Evolutionary conservation across 768 basidiomycete genomes (phyloP).

Genomic region (Porphyrellus cyaneotinctus): DNA sequence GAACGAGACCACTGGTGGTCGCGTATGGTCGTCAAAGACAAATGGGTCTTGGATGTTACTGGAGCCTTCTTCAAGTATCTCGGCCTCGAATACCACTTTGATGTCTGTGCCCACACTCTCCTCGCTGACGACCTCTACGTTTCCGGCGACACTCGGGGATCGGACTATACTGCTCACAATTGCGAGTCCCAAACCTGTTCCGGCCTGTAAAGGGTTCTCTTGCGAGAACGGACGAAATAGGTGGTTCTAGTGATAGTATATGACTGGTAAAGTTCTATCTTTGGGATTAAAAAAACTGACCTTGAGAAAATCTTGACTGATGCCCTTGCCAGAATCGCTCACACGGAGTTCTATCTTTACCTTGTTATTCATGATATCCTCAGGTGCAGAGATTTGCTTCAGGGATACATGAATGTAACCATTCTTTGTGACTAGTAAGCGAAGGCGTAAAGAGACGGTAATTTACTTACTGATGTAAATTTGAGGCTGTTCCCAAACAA

Average conservation of each 20-base stretch:
- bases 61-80: conserved; percentile 42
- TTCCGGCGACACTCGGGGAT: conserved; percentile 81
- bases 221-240: conserved; percentile 97
- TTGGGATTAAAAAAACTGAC: conserved; percentile 34
- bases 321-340: conserved; percentile 91
- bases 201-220: conserved; percentile 90
- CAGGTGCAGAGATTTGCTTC: conserved; percentile 60
- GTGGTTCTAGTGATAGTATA: conserved; percentile 57
- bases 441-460: background rate
- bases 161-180: conserved; percentile 92
- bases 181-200: conserved; percentile 90
- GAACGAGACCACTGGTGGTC: conserved; percentile 57
- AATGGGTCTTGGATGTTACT: conserved; percentile 45
- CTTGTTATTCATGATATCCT: conserved; percentile 51
- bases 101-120: conserved; percentile 91
- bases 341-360: conserved; percentile 82
- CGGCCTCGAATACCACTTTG: conserved; percentile 77
- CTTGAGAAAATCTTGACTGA: conserved; percentile 90
- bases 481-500: conserved; percentile 92
- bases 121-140: conserved; percentile 91
- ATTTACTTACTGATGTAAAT: conserved; percentile 68
- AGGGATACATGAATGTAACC: conserved; percentile 86
- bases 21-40: conserved; percentile 36
- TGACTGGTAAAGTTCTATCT: background rate
- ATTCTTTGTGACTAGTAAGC: conserved; percentile 41